These are phyloP conservation scores for Cavenderia fasciculata DNA, from an alignment of 78 protist genomes.

Conservation along the genomic window DNA sequence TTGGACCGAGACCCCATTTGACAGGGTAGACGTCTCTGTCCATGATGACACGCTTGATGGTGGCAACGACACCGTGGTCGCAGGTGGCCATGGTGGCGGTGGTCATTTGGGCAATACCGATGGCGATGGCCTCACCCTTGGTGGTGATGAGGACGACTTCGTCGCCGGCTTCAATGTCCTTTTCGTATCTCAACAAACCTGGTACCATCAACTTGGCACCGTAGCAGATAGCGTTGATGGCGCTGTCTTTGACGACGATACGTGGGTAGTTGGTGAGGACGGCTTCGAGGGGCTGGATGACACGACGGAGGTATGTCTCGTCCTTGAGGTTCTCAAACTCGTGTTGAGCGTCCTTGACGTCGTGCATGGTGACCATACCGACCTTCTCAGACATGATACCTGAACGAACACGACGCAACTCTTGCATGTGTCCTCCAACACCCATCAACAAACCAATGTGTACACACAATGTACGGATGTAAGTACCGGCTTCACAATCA, in stretches of 20 bases:
- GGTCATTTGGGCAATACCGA: conserved; percentile 99
- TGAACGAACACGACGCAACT: conserved; percentile 87
- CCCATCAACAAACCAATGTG: conserved; percentile 99
- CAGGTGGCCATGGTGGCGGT: conserved; percentile 95
- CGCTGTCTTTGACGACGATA: conserved; percentile 98
- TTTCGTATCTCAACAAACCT: conserved; percentile 98
- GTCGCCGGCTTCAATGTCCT: conserved; percentile 92
- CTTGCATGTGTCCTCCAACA: conserved; percentile 98
- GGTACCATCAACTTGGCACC: conserved; percentile 99
- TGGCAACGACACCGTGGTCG: conserved; percentile 99
- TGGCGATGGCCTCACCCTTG: conserved; percentile 99
- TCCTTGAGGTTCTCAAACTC: conserved; percentile 87
- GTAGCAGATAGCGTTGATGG: conserved; percentile 99
- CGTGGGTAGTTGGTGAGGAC: conserved; percentile 96
- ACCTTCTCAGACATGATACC: conserved; percentile 95
- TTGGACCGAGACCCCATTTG: conserved; percentile 99
- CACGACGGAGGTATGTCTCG: conserved; percentile 97
- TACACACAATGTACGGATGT: conserved; percentile 99
- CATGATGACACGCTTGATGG: conserved; percentile 99
- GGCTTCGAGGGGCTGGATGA: conserved; percentile 97
- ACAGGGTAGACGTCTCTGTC: conserved; percentile 99
- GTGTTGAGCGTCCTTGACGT: conserved; percentile 99
- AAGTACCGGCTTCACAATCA: conserved; percentile 99
- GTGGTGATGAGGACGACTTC: conserved; percentile 99
- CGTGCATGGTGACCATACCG: conserved; percentile 98